Conservation (phyloP, 2,329 filamentous ascomycete genomes). For the Aspergillus sp. region DNA sequence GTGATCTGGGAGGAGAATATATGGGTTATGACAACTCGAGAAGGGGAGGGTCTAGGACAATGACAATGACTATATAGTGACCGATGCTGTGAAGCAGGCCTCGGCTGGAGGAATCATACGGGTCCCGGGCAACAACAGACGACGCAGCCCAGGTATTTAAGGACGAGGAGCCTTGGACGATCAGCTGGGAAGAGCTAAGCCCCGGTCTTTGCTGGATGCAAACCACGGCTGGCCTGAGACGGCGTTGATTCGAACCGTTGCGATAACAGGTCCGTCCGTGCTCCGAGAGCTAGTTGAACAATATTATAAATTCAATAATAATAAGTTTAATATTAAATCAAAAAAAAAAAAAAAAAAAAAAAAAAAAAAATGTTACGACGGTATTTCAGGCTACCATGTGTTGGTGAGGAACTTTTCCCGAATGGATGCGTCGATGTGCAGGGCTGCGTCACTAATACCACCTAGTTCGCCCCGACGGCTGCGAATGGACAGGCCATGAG, state of each 20-base stretch:
- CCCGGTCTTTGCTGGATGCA: slow-evolving; percentile 17
- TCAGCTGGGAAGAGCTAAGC: slow-evolving; percentile 23
- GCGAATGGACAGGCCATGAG: slow-evolving; percentile 18
- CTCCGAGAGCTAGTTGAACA: slow-evolving; percentile 9
- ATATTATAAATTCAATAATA: not conserved
- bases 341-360: not conserved
- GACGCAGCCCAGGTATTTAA: slow-evolving; percentile 16
- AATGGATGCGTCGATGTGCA: slow-evolving; percentile 19
- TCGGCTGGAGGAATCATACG: no score
- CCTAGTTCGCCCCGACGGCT: no score
- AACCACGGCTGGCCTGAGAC: slow-evolving; percentile 9
- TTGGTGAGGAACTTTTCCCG: slow-evolving; percentile 23
- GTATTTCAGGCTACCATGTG: slow-evolving; percentile 20
- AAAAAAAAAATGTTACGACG: not conserved
- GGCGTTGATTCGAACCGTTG: slow-evolving; percentile 19
- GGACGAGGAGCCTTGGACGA: slow-evolving; percentile 16
- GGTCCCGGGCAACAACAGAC: not conserved
- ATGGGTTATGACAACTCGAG: not conserved
- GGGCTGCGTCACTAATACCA: slow-evolving; percentile 22
- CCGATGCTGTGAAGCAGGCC: no score
- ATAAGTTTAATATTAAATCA: not conserved
- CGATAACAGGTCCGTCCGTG: slow-evolving; percentile 22
- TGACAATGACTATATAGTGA: no score
- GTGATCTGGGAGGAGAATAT: not conserved
- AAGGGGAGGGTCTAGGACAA: not conserved